Percentiles rank a stretch among this genome's conserved stretches.
phyloP scores from a whole-genome alignment of 2,329 filamentous ascomycete species.

The Hirsutella minnesotensis region DNA sequence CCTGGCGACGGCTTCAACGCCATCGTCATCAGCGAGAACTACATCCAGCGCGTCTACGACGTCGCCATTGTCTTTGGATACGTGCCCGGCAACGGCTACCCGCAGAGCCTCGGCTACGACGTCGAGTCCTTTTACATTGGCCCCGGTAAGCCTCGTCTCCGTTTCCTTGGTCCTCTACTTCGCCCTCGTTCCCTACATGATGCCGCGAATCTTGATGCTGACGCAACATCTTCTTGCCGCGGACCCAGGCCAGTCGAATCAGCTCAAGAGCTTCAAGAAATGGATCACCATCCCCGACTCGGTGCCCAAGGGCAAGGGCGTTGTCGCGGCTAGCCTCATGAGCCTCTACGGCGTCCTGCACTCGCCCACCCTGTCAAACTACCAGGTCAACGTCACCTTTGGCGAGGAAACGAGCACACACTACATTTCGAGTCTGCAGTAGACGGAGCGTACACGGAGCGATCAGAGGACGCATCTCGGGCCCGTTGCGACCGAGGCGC shows the following conservation, averaged over 20 bases:
- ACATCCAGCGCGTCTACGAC: conserved; percentile 32
- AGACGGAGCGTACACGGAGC: not conserved
- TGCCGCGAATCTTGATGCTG: not conserved
- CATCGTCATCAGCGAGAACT: conserved; percentile 26
- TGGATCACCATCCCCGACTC: conserved; percentile 13
- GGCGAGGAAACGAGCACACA: conserved; percentile 12
- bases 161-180: too few species aligned
- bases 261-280: conserved; percentile 12
- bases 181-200: too few species aligned
- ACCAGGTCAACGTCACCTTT: conserved; percentile 14
- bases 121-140: conserved; percentile 23
- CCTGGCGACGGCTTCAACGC: conserved; percentile 24
- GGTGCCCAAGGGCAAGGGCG: conserved; percentile 9
- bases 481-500: not conserved
- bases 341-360: conserved; percentile 15
- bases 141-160: conserved; percentile 12
- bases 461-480: not conserved
- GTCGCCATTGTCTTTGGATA: conserved; percentile 31
- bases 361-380: conserved; percentile 10
- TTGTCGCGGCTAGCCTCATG: conserved; percentile 15
- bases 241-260: conserved; percentile 12
- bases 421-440: conserved; percentile 8
- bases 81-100: conserved; percentile 11
- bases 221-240: not conserved
- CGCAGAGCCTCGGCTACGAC: conserved; percentile 16